Base-by-base conservation (phyloP, 2,329 filamentous ascomycete genomes). In the Pseudogymnoascus sp. region DNA sequence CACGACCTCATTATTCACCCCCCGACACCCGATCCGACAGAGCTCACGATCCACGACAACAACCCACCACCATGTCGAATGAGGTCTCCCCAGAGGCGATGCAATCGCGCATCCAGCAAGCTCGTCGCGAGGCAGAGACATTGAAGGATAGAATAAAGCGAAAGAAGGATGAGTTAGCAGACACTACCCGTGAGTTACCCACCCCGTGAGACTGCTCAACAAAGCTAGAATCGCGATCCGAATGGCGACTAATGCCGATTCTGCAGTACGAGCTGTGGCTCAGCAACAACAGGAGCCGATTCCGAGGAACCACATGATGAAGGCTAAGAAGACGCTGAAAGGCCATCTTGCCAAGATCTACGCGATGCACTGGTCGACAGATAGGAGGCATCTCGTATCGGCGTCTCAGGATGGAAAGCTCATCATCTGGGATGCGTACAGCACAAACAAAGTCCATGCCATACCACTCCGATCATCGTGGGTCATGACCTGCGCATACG, bases 401-500 rank as follows among this genome's bases (percentile, higher is more conserved):
- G 94, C 94, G 66, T 99, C 94, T 69, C 94, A 99, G 78, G 94
- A 99, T 73, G 94, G 94, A 75, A 99, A 99, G 82, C 87, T 99
- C 69, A 99, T 99, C 77, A 97, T 99, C 74, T 99, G 94, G 94
- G 94, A 99, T 76, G 94, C 94, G 64, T 99, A 99, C 80, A 97
- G 93, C 67, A 97, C 94, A 66, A 97, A 99, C 83, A 99, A 99
- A 78, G 94, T 99, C 65, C 94, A 99, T 78, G 94, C 94, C 75
- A 97, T 99, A 70, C 94, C 94, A 35, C 83, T 99, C 63, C 87
- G 94, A 67, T 97, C 94, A 12, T 99, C 94, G 12, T 99, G 94
- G 94, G 94, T 99, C 77, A 99, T 99, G 94, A 99, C 94, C 68
- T 99, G 94, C 83, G 94, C 94, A 73, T 99, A 99, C 76, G 93